These are phyloP conservation scores for Platanthera guangdongensis DNA, from an alignment of 106 monocot species.

Conservation along the genomic window DNA sequence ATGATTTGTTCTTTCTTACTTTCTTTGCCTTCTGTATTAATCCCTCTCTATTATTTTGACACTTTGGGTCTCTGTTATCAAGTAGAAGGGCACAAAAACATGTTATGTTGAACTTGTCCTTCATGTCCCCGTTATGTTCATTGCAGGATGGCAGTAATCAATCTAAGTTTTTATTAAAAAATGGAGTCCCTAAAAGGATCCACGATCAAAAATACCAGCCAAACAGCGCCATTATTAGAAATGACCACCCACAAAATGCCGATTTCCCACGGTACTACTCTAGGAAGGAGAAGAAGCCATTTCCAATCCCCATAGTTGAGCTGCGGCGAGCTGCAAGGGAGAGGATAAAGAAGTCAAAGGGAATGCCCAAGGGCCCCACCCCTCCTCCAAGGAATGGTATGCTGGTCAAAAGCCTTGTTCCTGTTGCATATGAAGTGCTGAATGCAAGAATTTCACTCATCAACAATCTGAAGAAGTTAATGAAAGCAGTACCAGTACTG, in stretches of 20 bases:
- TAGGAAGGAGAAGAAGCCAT: slow-evolving; percentile 94
- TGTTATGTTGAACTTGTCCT: slow-evolving; percentile 1
- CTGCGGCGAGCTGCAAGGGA: slow-evolving; percentile 81
- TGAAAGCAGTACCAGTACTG: slow-evolving; percentile 76
- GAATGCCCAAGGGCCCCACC: slow-evolving; percentile 52
- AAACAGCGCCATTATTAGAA: slow-evolving; percentile 27
- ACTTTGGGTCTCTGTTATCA: not conserved
- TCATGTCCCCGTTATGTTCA: not conserved
- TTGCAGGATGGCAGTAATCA: slow-evolving; percentile 28
- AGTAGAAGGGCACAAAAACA: not conserved
- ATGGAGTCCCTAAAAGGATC: slow-evolving; percentile 15
- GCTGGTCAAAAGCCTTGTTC: slow-evolving; percentile 68
- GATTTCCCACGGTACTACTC: slow-evolving; percentile 85
- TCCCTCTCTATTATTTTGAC: not conserved
- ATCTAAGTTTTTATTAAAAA: slow-evolving; percentile 16
- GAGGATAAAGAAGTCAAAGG: slow-evolving; percentile 60
- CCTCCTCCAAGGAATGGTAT: slow-evolving; percentile 87
- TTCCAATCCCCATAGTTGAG: slow-evolving; percentile 88
- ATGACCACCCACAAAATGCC: slow-evolving; percentile 69
- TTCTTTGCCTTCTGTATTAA: not conserved
- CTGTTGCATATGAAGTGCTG: slow-evolving; percentile 79
- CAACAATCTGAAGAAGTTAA: slow-evolving; percentile 78
- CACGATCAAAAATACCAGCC: slow-evolving; percentile 5
- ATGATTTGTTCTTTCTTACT: not conserved
- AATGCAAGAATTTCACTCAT: slow-evolving; percentile 72